phyloP scores from a whole-genome alignment of 208 protist species.

The Trypanosoma boissoni region DNA sequence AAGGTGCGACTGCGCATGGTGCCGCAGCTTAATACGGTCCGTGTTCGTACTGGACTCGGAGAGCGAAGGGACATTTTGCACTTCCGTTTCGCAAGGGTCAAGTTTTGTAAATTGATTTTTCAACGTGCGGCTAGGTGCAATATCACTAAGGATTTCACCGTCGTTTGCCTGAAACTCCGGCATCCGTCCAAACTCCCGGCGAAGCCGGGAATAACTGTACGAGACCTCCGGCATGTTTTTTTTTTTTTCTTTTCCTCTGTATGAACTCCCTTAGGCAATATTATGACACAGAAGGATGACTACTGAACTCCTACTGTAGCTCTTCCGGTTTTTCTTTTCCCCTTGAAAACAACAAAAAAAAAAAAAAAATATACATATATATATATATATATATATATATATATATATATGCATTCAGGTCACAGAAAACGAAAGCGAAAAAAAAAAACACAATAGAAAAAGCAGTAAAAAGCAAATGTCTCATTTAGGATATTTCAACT shows the following conservation, averaged over 20 bases:
- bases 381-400: too few species aligned
- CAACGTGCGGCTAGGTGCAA: constrained; percentile 72
- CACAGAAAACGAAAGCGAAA: too few species aligned
- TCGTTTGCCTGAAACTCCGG: constrained; percentile 93
- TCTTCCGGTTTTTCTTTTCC: too few species aligned
- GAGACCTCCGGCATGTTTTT: constrained; percentile 88
- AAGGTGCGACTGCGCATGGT: constrained; percentile 91
- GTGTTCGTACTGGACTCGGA: constrained; percentile 95
- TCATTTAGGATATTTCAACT: too few species aligned
- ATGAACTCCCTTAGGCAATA: not conserved
- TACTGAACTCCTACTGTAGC: too few species aligned
- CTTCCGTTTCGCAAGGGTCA: constrained; percentile 82
- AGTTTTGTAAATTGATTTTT: constrained; percentile 77
- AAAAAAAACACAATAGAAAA: too few species aligned
- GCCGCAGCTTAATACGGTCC: constrained; percentile 87
- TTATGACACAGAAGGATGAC: too few species aligned
- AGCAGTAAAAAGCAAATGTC: too few species aligned
- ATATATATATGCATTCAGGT: too few species aligned
- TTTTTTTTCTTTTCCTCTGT: not conserved
- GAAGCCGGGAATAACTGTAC: constrained; percentile 90
- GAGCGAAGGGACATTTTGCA: constrained; percentile 92
- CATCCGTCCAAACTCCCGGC: constrained; percentile 91
- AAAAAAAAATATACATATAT: too few species aligned
- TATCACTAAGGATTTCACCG: constrained; percentile 86
- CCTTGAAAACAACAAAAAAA: too few species aligned